A percentile compares a stretch with the other conserved stretches of the same genome.
Conservation (phyloP, 2,329 filamentous ascomycete genomes). For the Aspergillus sergii region DNA sequence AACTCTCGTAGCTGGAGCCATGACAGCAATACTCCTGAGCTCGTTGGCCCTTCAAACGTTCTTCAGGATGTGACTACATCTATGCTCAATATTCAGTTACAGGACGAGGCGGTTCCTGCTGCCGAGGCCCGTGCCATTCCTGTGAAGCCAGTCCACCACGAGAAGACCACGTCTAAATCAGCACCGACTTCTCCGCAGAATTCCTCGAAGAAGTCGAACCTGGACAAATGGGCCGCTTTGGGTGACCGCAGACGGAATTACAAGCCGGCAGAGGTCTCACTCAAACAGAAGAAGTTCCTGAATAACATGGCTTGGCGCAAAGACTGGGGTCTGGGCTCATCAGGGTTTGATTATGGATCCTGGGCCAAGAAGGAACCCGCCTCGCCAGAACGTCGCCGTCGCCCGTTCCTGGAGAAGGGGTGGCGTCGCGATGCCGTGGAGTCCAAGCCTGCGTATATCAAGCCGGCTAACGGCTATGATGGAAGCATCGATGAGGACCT, state of each 20-base stretch:
- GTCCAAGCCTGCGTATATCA: conserved; percentile 36
- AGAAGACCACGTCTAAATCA: conserved; percentile 43
- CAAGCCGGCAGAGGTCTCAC: conserved; percentile 56
- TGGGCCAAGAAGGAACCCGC: conserved; percentile 37
- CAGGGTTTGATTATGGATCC: conserved; percentile 39
- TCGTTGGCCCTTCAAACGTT: conserved; percentile 52
- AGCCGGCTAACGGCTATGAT: conserved; percentile 51
- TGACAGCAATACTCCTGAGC: conserved; percentile 62
- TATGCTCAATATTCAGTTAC: conserved; percentile 50
- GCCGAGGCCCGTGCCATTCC: conserved; percentile 21
- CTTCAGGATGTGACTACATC: conserved; percentile 59
- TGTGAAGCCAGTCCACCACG: conserved; percentile 60
- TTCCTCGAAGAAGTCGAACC: conserved; percentile 53
- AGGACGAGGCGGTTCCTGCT: conserved; percentile 33
- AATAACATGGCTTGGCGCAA: conserved; percentile 46
- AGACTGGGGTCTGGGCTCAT: conserved; percentile 42
- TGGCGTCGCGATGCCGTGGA: conserved; percentile 48
- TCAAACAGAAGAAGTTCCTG: conserved; percentile 51
- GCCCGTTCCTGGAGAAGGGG: conserved; percentile 46
- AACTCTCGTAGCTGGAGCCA: conserved; percentile 80
- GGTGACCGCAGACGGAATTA: conserved; percentile 79
- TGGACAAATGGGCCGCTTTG: conserved; percentile 89
- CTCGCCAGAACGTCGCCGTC: conserved; percentile 37
- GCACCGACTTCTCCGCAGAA: conserved; percentile 58
- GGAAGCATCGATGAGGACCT: conserved; percentile 66